phyloP scores from a whole-genome alignment of 805 yeast species.

The Monosporozyma servazzii region DNA sequence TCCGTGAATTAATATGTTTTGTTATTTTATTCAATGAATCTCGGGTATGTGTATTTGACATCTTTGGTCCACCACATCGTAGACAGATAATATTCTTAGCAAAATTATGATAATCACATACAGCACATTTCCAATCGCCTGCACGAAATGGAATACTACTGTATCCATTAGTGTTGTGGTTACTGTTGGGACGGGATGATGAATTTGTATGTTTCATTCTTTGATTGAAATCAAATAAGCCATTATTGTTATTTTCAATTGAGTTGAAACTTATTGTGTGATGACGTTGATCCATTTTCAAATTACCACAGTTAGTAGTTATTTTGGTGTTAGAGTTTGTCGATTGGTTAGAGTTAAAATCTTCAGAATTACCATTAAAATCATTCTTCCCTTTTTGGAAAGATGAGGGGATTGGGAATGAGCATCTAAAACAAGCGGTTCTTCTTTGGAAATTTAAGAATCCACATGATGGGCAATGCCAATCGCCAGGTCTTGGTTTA shows the following conservation, averaged over 20 bases:
- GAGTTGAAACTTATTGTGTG: constrained; percentile 5
- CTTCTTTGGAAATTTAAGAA: constrained; percentile 90
- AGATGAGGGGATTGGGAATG: constrained; percentile 65
- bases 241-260: neutral
- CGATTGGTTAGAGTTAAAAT: neutral
- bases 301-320: constrained; percentile 12
- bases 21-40: neutral
- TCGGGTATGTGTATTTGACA: constrained; percentile 6
- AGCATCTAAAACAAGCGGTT: constrained; percentile 88
- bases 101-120: constrained; percentile 82
- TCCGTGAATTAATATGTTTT: neutral
- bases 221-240: neutral
- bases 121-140: constrained; percentile 90
- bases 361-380: neutral
- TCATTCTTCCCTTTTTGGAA: neutral
- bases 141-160: constrained; percentile 82
- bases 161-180: constrained; percentile 12
- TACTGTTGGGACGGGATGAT: constrained; percentile 2
- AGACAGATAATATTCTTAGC: constrained; percentile 83
- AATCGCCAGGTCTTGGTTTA: constrained; percentile 92
- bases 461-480: constrained; percentile 97
- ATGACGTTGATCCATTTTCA: constrained; percentile 3
- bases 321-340: constrained; percentile 9
- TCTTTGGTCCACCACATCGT: constrained; percentile 72
- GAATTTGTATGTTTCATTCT: constrained; percentile 5